phyloP scores from a whole-genome alignment of 345 rosid species.

The Eucalyptus sp. region DNA sequence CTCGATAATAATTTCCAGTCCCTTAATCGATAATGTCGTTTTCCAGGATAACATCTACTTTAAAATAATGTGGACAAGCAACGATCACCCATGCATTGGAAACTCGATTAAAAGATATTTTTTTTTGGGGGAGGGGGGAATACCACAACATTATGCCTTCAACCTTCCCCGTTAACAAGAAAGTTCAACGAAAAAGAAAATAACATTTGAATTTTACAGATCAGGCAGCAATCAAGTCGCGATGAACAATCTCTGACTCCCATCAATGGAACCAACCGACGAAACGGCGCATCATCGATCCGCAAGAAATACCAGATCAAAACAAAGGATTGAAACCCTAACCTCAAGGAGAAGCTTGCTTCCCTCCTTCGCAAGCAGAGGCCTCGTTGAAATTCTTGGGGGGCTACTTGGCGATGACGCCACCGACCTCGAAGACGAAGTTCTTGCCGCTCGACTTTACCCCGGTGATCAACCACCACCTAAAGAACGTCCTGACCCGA shows the following conservation, averaged over 20 bases:
- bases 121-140: background rate
- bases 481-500: too few relatives aligned
- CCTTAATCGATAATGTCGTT: background rate
- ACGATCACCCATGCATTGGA: background rate
- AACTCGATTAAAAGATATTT: background rate
- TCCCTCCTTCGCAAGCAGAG: too few relatives aligned
- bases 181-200: background rate
- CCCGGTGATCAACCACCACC: too few relatives aligned
- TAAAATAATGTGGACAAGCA: background rate
- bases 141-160: background rate
- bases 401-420: too few relatives aligned
- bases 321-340: too few relatives aligned
- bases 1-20: background rate
- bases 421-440: too few relatives aligned
- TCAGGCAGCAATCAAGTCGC: background rate
- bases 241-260: too few relatives aligned
- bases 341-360: too few relatives aligned
- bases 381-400: too few relatives aligned
- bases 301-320: fast-evolving
- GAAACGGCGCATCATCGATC: too few relatives aligned
- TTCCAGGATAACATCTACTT: background rate
- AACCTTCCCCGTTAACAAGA: background rate
- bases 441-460: too few relatives aligned
- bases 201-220: background rate
- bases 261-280: too few relatives aligned